These are phyloP conservation scores for Monosporascus cannonballus DNA, from an alignment of 2,329 filamentous ascomycete genomes.

Conservation along the genomic window DNA sequence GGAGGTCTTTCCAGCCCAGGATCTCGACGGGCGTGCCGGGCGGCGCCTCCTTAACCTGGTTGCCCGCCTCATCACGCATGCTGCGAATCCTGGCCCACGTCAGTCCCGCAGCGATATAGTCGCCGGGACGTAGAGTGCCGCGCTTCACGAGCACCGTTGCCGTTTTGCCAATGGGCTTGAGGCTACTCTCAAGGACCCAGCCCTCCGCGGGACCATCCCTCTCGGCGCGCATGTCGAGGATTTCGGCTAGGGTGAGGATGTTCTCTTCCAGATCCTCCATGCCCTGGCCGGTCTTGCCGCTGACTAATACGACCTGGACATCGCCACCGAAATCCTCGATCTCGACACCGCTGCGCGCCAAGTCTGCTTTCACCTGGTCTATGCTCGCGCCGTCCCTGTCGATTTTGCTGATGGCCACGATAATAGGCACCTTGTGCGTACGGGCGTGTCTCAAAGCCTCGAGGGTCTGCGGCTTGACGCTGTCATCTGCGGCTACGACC, in stretches of 20 bases:
- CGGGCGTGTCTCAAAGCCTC: conserved; percentile 94
- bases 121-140: conserved; percentile 75
- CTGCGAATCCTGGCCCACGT: conserved; percentile 84
- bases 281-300: conserved; percentile 86
- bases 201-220: conserved; percentile 74
- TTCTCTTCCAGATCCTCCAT: conserved; percentile 92
- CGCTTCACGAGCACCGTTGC: conserved; percentile 86
- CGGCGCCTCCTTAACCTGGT: conserved; percentile 63
- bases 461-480: conserved; percentile 93
- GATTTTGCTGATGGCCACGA: conserved; percentile 96
- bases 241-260: conserved; percentile 76
- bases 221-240: conserved; percentile 85
- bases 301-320: conserved; percentile 84
- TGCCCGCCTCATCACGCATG: conserved; percentile 78
- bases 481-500: conserved; percentile 94
- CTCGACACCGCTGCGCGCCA: conserved; percentile 76
- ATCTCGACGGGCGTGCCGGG: conserved; percentile 90
- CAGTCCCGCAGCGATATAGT: conserved; percentile 79
- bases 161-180: conserved; percentile 76
- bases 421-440: conserved; percentile 82
- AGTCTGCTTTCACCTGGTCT: conserved; percentile 81
- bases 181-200: conserved; percentile 87
- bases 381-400: conserved; percentile 80
- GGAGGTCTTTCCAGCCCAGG: conserved; percentile 83
- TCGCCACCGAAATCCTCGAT: conserved; percentile 95